Base-by-base conservation (phyloP, 768 basidiomycete genomes). In the Leucosporidium yakuticum region DNA sequence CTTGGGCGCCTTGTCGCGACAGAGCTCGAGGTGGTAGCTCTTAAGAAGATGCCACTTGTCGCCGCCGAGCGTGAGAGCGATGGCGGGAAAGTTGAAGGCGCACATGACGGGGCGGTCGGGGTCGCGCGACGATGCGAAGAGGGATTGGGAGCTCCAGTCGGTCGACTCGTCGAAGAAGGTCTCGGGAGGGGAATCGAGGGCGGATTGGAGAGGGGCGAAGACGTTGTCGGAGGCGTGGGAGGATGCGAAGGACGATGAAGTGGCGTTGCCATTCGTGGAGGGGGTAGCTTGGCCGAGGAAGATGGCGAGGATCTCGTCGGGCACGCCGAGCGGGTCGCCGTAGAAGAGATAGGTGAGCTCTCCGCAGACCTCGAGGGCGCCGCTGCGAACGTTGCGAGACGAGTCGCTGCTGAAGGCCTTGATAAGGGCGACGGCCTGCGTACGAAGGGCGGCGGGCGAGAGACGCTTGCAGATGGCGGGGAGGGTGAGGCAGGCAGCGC, bases 41-140 rank as follows among this genome's bases (percentile, higher is more conserved):
- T 88, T 84, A 29, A 98, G 79, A 65, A 87, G 39, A 63, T 74
- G 73, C 95, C 95, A 98, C 55, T 89, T 84, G 1, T 79, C 78
- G 19, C 80, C 80, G 6, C 95, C 95, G 32, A 96, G 81, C 0
- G 92, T 89, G 8, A 92, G 82, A 5, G 87, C 85, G 12, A 97
- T 89, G 9, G 92, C 94, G 29, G 95, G 95, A 76, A 89, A 89
- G 79, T 96, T 91, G 80, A 91, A 92, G 8, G 89, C 89, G 77
- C 88, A 89, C 53, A 90, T 85, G 27, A 90, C 81, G 2, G 88
- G 84, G 17, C 90, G 85, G 59, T 87, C 84, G 5, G 86, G 84
- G 76, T 91, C 88, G 49, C 83, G 69, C 7, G 60, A 25, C 19
- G 67, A 36, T 7, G 65, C 70, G 67, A 4, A 36, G 56, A 23